A percentile compares a stretch with the other conserved stretches of the same genome.
phyloP scores from a whole-genome alignment of 2,329 filamentous ascomycete species.

The Colletotrichum neosansevieriae region DNA sequence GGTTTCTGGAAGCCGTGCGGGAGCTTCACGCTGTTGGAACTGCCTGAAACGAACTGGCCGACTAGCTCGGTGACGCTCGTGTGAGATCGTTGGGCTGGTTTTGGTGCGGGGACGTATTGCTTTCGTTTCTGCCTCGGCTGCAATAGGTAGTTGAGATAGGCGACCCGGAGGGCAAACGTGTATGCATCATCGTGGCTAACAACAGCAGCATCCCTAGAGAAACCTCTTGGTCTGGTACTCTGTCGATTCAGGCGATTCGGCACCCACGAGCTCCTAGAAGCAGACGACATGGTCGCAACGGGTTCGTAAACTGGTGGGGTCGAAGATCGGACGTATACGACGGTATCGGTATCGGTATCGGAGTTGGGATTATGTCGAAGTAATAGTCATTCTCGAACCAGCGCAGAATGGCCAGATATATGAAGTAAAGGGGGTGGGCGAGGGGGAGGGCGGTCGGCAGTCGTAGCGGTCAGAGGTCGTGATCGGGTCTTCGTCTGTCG shows the following conservation, averaged over 20 bases:
- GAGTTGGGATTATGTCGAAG: slow-evolving; percentile 28
- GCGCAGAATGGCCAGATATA: slow-evolving; percentile 33
- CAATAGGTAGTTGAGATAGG: slow-evolving; percentile 92
- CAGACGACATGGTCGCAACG: slow-evolving; percentile 60
- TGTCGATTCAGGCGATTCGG: slow-evolving; percentile 57
- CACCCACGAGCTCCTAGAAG: slow-evolving; percentile 61
- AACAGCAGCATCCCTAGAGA: slow-evolving; percentile 56
- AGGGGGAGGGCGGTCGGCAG: neutral
- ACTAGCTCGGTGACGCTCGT: slow-evolving; percentile 87
- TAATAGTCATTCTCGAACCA: slow-evolving; percentile 38
- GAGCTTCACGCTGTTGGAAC: slow-evolving; percentile 65
- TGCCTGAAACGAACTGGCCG: slow-evolving; percentile 79
- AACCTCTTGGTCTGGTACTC: slow-evolving; percentile 55
- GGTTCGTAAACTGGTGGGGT: slow-evolving; percentile 25
- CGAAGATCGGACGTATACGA: slow-evolving; percentile 29
- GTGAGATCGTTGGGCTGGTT: slow-evolving; percentile 71
- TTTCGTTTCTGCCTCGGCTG: slow-evolving; percentile 91
- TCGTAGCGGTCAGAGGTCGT: neutral
- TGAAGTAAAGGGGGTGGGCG: neutral
- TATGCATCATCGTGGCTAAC: slow-evolving; percentile 85
- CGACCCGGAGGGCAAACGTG: slow-evolving; percentile 88
- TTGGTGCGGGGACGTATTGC: slow-evolving; percentile 81
- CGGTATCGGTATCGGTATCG: slow-evolving; percentile 23
- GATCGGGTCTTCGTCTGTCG: neutral
- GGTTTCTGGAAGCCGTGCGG: slow-evolving; percentile 65